phyloP scores from a whole-genome alignment of 208 protist genomes.

The Leishmania lainsoni region DNA sequence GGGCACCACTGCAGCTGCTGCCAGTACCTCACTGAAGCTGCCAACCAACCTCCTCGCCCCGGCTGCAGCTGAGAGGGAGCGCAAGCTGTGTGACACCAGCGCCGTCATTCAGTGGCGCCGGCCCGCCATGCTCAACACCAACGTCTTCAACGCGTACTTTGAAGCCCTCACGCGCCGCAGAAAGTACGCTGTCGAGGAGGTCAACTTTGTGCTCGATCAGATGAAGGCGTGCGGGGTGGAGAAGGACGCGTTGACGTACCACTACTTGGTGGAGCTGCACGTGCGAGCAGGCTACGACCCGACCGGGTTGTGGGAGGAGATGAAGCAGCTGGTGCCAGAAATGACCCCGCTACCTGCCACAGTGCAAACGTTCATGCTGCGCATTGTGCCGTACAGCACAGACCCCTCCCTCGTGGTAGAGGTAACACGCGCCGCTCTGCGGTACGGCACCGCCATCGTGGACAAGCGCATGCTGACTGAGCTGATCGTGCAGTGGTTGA shows the following conservation, averaged over 20 bases:
- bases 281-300: constrained; percentile 74
- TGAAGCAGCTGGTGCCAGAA: constrained; percentile 40
- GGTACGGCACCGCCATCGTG: constrained; percentile 52
- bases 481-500: constrained; percentile 67
- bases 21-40: constrained; percentile 5
- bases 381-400: constrained; percentile 59
- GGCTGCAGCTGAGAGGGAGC: not conserved
- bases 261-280: constrained; percentile 85
- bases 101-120: constrained; percentile 7
- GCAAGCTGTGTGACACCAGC: not conserved
- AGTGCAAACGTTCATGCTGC: constrained; percentile 64
- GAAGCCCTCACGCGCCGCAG: constrained; percentile 66
- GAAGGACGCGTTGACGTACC: constrained; percentile 71
- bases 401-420: constrained; percentile 70
- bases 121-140: constrained; percentile 27
- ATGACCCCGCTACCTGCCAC: constrained; percentile 68
- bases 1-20: not conserved
- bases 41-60: constrained; percentile 7
- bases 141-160: constrained; percentile 82
- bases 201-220: constrained; percentile 54
- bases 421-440: constrained; percentile 64
- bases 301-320: constrained; percentile 68
- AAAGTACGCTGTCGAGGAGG: constrained; percentile 64
- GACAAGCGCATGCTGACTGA: constrained; percentile 73
- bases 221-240: constrained; percentile 50